These are phyloP conservation scores for Cladosporium sphaerospermum DNA, from an alignment of 2,329 filamentous ascomycete species.

Conservation along the genomic window DNA sequence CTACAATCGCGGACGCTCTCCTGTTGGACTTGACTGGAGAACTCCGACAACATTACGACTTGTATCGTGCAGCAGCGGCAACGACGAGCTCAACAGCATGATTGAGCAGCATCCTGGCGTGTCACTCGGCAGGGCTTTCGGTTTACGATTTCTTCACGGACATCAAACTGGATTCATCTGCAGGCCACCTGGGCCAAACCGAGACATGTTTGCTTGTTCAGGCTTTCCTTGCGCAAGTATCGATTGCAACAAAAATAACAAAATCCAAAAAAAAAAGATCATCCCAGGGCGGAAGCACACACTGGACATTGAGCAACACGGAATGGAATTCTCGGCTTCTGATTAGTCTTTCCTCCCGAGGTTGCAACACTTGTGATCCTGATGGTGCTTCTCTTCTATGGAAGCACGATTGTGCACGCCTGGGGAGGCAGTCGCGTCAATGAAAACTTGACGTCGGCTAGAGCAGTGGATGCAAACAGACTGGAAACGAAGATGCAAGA, in stretches of 20 bases:
- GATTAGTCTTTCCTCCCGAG: constrained; percentile 3
- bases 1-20: constrained; percentile 3
- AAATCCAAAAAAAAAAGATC: constrained; percentile 10
- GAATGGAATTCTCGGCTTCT: not conserved
- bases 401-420: not conserved
- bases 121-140: constrained; percentile 35
- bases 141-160: constrained; percentile 17
- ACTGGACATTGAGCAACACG: constrained; percentile 1
- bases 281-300: constrained; percentile 3
- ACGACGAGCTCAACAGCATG: constrained; percentile 11
- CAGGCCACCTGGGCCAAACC: constrained; percentile 14
- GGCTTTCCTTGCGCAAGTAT: constrained; percentile 11
- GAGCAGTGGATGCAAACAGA: no score
- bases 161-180: constrained; percentile 20
- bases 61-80: constrained; percentile 11
- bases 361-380: constrained; percentile 3
- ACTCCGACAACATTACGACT: not conserved
- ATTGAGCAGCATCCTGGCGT: constrained; percentile 25
- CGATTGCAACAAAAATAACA: constrained; percentile 4
- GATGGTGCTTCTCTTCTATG: not conserved
- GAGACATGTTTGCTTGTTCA: constrained; percentile 11
- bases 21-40: not conserved
- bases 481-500: no score
- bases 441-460: no score
- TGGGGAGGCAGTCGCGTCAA: constrained; percentile 15